A percentile compares a stretch with the other conserved stretches of the same genome.
Evolutionary conservation across 768 basidiomycete species (phyloP).

Genomic region (Lepiota subincarnata): DNA sequence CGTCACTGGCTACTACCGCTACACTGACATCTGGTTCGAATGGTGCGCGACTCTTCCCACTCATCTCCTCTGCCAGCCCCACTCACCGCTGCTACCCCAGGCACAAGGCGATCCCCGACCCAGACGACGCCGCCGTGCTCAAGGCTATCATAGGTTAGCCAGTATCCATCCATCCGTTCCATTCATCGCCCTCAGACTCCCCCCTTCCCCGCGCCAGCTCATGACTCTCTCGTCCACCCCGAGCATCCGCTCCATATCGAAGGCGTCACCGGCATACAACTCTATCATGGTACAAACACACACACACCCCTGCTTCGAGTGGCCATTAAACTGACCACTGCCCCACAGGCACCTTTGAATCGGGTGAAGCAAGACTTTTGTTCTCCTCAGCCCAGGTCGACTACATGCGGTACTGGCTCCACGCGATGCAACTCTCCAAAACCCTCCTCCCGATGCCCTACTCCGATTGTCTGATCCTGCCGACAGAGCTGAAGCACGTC

Average conservation of each 20-base stretch:
- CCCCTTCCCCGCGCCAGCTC: constrained; percentile 32
- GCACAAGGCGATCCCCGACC: constrained; percentile 52
- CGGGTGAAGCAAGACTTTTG: constrained; percentile 73
- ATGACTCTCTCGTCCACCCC: constrained; percentile 63
- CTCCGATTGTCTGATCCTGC: constrained; percentile 69
- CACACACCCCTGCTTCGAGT: neutral
- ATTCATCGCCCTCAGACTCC: neutral
- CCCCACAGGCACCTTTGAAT: constrained; percentile 55
- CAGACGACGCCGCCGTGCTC: constrained; percentile 54
- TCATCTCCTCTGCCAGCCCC: neutral
- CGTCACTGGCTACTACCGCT: constrained; percentile 74
- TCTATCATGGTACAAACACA: constrained; percentile 58
- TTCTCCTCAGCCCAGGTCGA: constrained; percentile 84
- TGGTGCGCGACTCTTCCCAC: constrained; percentile 39
- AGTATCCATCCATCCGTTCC: neutral
- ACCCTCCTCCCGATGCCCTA: constrained; percentile 68
- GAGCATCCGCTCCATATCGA: constrained; percentile 68
- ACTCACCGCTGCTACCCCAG: constrained; percentile 32
- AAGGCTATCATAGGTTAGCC: constrained; percentile 59
- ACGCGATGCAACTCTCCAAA: constrained; percentile 65
- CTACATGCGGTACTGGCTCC: constrained; percentile 81
- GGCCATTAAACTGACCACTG: neutral
- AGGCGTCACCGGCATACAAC: constrained; percentile 61
- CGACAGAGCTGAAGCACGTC: constrained; percentile 51
- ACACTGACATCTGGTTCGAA: constrained; percentile 82